Evolutionary conservation across 1,284 basidiomycete genomes (phyloP), one percentile per base, ranked within the genome.

Genomic region (Vanrija humicola): DNA sequence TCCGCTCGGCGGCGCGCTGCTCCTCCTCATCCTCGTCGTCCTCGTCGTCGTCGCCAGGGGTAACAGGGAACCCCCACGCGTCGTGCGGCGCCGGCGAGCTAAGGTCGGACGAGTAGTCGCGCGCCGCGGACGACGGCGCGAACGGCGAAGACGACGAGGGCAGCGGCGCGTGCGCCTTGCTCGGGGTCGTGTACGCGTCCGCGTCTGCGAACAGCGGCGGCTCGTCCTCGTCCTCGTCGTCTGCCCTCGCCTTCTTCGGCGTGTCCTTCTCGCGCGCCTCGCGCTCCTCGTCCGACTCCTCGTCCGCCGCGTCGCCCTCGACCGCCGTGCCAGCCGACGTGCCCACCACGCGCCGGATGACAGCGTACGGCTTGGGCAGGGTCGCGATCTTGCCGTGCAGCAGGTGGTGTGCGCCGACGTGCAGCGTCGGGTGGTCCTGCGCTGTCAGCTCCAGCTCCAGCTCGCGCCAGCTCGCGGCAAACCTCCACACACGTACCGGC

Each of bases 381-480:
- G 79, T 82, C 38, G 85, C 82, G 54, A 95, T 80, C 68, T 89
- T 90, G 46, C 92, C 92, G 69, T 96, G 92, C 1, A 96, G 83
- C 16, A 91, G 79, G 68, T 96, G 89, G 73, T 94, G 86, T 51
- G 62, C 60, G 7, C 91, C 91, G 54, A 96, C 87, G 58, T 82
- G 78, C 5, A 96, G 79, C 0, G 86, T 89, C 0, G 89, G 85
- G 65, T 87, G 88, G 61, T 84, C 85, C 86, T 90, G 64, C 5
- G 28, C 5, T 5, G 42, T 56, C 23, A 56, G 55, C 29, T 34
- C 7, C 6, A 8, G 34, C 43, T 12, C 23, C 28, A 26, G n/a
- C n/a, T n/a, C 9, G 6, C 14, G 28, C 14, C 14, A n/a, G n/a
- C n/a, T n/a, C n/a, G n/a, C 43, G 25, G 18, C 18, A 3, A 44